phyloP scores from a whole-genome alignment of 345 rosid species.

The Aethionema arabicum region DNA sequence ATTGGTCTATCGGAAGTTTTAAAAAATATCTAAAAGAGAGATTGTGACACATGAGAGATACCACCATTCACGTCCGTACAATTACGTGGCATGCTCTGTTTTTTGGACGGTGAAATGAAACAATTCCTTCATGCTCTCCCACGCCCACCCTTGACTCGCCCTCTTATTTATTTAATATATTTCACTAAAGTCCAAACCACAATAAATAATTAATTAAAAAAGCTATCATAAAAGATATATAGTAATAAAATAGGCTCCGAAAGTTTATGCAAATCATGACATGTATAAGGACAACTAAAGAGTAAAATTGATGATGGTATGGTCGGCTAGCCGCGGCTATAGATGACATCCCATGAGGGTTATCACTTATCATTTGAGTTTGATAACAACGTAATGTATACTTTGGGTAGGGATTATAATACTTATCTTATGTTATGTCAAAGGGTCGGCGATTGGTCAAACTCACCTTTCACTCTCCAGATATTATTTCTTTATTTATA shows the following conservation, averaged over 20 bases:
- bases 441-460: conserved; percentile 35
- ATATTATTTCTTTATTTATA: conserved; percentile 19
- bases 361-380: too few species aligned
- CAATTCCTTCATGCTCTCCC: conserved; percentile 19
- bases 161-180: conserved; percentile 2
- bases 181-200: too few species aligned
- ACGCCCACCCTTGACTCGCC: too few species aligned
- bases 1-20: conserved; percentile 8
- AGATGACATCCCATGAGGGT: conserved; percentile 30
- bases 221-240: background rate
- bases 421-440: background rate
- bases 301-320: background rate
- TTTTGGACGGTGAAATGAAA: conserved; percentile 32
- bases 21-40: background rate
- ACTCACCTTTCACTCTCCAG: conserved; percentile 28
- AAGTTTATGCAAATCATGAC: conserved; percentile 6
- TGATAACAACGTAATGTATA: conserved; percentile 8
- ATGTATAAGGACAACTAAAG: too few species aligned
- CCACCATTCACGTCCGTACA: conserved; percentile 34
- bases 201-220: too few species aligned
- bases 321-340: conserved; percentile 39
- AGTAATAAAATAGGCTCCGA: background rate
- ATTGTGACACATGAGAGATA: conserved; percentile 22
- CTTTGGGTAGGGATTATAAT: conserved; percentile 6
- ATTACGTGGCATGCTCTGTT: conserved; percentile 34